Evolutionary conservation across 164 flowering plant species (phyloP), one percentile per base, ranked within the genome.

Genomic region (Magnolia kwangsiensis): DNA sequence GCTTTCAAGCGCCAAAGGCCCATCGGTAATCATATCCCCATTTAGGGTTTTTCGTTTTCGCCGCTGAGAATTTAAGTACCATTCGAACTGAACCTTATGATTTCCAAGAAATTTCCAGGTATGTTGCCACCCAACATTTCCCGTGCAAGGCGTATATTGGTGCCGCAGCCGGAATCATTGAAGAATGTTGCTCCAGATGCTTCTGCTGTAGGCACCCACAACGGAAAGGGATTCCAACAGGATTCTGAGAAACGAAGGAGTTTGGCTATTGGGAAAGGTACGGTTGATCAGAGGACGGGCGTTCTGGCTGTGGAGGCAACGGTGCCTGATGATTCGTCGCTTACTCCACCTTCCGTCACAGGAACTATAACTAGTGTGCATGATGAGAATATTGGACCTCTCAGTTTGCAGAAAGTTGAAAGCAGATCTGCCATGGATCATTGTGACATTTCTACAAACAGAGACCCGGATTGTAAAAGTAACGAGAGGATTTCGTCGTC

Each of bases 1-100:
- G 95, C 90, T 74, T 86, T 91, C 87, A 94, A 92, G 88, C 96
- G 99, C 59, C 93, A 88, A 80, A 92, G 96, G 27, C 87, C 95
- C 66, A 80, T 87, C 72, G 87, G 98, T 91, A 80, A n/a, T 31
- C 45, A 55, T 77, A 65, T 71, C 75, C 13, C 24, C 24, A 71
- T 67, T 45, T 31, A 29, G 29, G 13, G 7, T 13, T 50, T 10
- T 49, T 10, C 7, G 24, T 24, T 51, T 13, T 51, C 72, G 8
- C 64, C 20, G 2, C n/a, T 8, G 21, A 7, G 45, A 37, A 37
- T 37, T 37, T 37, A 37, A 37, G n/a, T 64, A 16, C 20, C 2
- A 55, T 55, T 55, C 61, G 61, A 55, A 55, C 13, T 55, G 61
- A 21, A 18, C 9, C 50, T 55, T 78, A 65, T 6, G 64, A 14